Evolutionary conservation across 2,329 filamentous ascomycete species (phyloP), one percentile per base, ranked within the genome.

Genomic region (Phyllosticta paracitricarpa): DNA sequence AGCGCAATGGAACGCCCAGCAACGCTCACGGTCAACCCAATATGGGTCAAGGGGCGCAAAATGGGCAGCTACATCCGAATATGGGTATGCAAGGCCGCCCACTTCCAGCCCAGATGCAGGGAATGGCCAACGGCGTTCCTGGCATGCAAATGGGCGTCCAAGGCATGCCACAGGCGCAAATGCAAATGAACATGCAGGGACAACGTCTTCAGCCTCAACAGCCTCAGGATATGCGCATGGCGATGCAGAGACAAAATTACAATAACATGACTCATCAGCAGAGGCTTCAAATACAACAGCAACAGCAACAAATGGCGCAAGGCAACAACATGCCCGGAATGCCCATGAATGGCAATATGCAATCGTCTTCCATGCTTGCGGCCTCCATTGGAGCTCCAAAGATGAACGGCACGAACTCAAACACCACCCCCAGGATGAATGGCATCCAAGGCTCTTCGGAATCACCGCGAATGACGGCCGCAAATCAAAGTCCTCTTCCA

Each of bases 141-240:
- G 82, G 65, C 71, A 79, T 67, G 79, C 80, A 69, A 72, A 81
- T 69, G 79, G 83, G 74, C 14, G 12, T 48, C 12, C 40, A 48
- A 6, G 40, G 40, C 67, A 79, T 89, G 25, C 84, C 86, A 48
- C 87, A 89, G 70, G 85, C 87, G 25, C 88, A 88, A 65, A 81
- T 90, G 77, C 86, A 88, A 67, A 79, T 80, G 17, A 76, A 81
- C 35, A 78, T 81, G 72, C 78, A 77, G 64, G 76, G 75, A 56
- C 82, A 87, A 64, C 80, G 83, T 59, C 82, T 87, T 60, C 81
- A 89, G 77, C 68, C 67, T 53, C 74, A 74, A 63, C 72, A 71
- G 53, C 54, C 58, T 14, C 71, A 75, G 54, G 70, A 73, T 60
- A 68, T 73, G 65, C 71, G 72, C 12, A 71, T 75, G 66, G 69